Evolutionary conservation across 78 protist genomes (phyloP), one percentile per base, ranked within the genome.

Genomic region (Dictyostelium discoideum): DNA sequence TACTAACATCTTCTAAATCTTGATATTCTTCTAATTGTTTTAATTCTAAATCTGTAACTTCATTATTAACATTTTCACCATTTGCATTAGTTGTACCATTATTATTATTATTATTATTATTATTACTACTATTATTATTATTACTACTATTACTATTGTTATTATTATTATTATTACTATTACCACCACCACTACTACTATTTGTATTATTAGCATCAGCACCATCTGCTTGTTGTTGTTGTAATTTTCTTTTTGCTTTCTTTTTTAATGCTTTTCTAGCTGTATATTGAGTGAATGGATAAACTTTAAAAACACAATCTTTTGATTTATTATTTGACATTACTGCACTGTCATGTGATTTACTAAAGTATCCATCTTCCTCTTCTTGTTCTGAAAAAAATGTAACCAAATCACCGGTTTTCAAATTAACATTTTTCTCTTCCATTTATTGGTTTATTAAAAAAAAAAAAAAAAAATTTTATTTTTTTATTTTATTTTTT

Each of bases 351-450:
- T 90, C 95, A 29, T 80, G 84, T 9, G 78, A 50, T 54, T 90
- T 90, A 10, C 88, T 29, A 29, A 90, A 82, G 37, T 48, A 90
- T 9, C 95, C 95, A 48, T 90, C 95, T 39, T 90, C 95, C 42
- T 90, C 95, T 22, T 90, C 95, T 63, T 90, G 95, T n/a, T 90
- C 94, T 9, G 95, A 90, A 39, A 78, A 90, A 69, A 90, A 90
- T 10, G 95, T 90, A 11, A 90, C 95, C 44, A 82, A 48, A 73
- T 90, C 95, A 39, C 95, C 95, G 54, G 95, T 90, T 39, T 82
- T 80, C 22, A 90, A 60, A 63, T 37, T 84, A 11, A 84, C n/a
- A 60, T 60, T 29, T 11, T 29, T 24, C 10, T 84, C 87, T 37
- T 84, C 87, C 87, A 84, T 84, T 50, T 50, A 16, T 32, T 32